These are phyloP conservation scores for Cyberlindnera petersonii DNA, from an alignment of 805 yeast genomes.

Conservation along the genomic window DNA sequence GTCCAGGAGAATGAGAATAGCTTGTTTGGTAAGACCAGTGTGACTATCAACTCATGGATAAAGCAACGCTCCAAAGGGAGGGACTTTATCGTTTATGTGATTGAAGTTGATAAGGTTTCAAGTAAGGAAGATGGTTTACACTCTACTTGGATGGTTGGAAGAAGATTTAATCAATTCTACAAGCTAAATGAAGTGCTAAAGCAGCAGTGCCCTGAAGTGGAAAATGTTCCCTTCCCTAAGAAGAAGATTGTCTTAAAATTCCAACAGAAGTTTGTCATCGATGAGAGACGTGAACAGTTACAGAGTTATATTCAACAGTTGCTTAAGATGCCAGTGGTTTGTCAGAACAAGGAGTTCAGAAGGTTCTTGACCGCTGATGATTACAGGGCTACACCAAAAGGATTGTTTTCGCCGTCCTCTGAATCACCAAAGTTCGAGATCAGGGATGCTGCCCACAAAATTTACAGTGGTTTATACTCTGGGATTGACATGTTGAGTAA, in stretches of 20 bases:
- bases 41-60: slow-evolving; percentile 46
- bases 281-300: slow-evolving; percentile 56
- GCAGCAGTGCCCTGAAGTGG: slow-evolving; percentile 46
- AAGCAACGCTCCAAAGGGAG: slow-evolving; percentile 50
- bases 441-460: slow-evolving; percentile 21
- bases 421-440: slow-evolving; percentile 11
- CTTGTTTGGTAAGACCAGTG: slow-evolving; percentile 60
- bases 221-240: slow-evolving; percentile 51
- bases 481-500: slow-evolving; percentile 14
- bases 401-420: slow-evolving; percentile 4
- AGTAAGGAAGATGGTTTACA: slow-evolving; percentile 41
- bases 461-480: slow-evolving; percentile 21
- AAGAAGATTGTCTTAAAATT: slow-evolving; percentile 66
- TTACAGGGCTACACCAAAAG: slow-evolving; percentile 10
- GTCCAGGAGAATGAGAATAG: slow-evolving; percentile 82
- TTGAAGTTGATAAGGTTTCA: slow-evolving; percentile 60
- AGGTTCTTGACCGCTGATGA: slow-evolving; percentile 56
- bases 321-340: slow-evolving; percentile 61
- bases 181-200: slow-evolving; percentile 63
- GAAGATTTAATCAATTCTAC: slow-evolving; percentile 83
- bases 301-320: slow-evolving; percentile 59
- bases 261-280: slow-evolving; percentile 59
- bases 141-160: slow-evolving; percentile 88
- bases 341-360: slow-evolving; percentile 69
- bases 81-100: slow-evolving; percentile 66